Evolutionary conservation across 805 yeast genomes (phyloP), one percentile per base, ranked within the genome.

Genomic region (Kurtzmaniella fragi): DNA sequence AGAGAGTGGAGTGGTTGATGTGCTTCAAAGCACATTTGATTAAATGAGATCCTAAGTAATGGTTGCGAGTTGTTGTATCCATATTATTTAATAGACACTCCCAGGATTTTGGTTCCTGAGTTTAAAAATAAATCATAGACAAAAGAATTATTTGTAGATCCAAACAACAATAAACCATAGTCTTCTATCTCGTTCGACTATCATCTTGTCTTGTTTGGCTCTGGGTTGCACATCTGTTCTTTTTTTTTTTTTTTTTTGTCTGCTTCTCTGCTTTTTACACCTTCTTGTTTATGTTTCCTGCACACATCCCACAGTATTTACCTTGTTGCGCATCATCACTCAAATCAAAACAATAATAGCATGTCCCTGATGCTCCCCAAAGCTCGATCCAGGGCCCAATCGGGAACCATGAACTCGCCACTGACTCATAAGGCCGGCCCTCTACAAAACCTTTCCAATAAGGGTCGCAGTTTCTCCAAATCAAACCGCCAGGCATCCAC

Each of bases 401-500:
- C 27, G 46, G 14, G 13, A 31, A 26, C 13, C 27, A 34, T 26
- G 31, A 41, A 28, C 34, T 42, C 2, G 33, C 47, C 31, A 46
- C 52, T 12, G 42, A 42, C 25, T 20, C 25, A 20, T 35, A 38
- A 49, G 12, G 45, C 44, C 23, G 32, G 45, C 7, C 49, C 57
- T 13, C 44, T 56, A 17, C 62, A 57, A 34, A 57, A 58, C 38
- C 52, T 58, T 17, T 57, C 64, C 17, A 50, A 50, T 40, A 50
- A 51, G 38, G 63, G 63, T 16, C 37, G 64, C 13, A 56, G n/a
- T 54, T 59, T 46, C 51, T 11, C 51, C 41, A 7, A 36, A 38
- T 3, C 49, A 47, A 23, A 31, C 13, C n/a, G 40, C 31, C 28
- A 12, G 13, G 32, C 32, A 5, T 10, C 32, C 9, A 16, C 32